Percentiles rank a stretch among this genome's conserved stretches.
These are phyloP conservation scores for Coniophora puteana DNA, from an alignment of 1,284 basidiomycete genomes.

Conservation along the genomic window DNA sequence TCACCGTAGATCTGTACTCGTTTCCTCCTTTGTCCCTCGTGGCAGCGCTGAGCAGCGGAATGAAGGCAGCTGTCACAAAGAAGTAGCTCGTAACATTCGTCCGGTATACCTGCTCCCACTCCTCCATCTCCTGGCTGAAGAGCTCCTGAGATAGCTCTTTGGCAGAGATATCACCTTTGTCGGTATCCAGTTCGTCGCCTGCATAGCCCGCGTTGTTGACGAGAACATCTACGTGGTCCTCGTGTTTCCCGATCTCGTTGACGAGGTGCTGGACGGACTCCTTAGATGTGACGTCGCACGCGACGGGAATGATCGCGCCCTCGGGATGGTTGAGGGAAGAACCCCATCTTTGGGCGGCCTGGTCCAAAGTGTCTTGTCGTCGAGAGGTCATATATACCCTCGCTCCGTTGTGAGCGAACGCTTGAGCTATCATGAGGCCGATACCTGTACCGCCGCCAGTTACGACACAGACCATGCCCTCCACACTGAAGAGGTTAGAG, in stretches of 20 bases:
- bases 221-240: slow-evolving; percentile 8
- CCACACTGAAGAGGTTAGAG: slow-evolving; percentile 27
- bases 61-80: slow-evolving; percentile 34
- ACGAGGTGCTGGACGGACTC: slow-evolving; percentile 6
- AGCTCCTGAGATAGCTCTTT: slow-evolving; percentile 28
- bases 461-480: slow-evolving; percentile 31
- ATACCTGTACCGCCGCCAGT: no score
- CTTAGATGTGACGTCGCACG: slow-evolving; percentile 8
- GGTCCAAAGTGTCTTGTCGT: slow-evolving; percentile 21
- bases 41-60: slow-evolving; percentile 34
- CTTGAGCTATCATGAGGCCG: no score
- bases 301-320: slow-evolving; percentile 9
- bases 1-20: slow-evolving; percentile 28
- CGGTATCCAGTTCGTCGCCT: slow-evolving; percentile 21
- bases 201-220: slow-evolving; percentile 19
- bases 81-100: slow-evolving; percentile 36
- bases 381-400: slow-evolving; percentile 37
- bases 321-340: background rate
- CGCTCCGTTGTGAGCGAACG: slow-evolving; percentile 37
- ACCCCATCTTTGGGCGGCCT: slow-evolving; percentile 13
- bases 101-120: slow-evolving; percentile 33
- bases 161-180: slow-evolving; percentile 30
- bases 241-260: slow-evolving; percentile 4
- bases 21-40: no score
- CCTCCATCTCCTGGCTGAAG: slow-evolving; percentile 26